Base-by-base conservation (phyloP, 2,329 filamentous ascomycete genomes). In the Calycina herbarum region DNA sequence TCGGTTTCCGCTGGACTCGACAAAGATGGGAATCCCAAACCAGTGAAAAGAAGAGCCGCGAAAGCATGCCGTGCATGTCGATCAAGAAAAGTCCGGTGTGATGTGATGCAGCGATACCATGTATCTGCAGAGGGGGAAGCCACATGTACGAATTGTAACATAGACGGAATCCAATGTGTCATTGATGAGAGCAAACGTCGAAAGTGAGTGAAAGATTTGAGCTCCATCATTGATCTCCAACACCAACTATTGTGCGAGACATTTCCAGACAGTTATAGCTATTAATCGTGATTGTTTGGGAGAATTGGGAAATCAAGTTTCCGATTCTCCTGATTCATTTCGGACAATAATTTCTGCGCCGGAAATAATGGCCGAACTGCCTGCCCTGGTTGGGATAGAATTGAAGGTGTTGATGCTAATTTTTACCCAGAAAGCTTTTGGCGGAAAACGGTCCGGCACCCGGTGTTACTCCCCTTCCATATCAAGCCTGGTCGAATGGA, bases 31-130 rank as follows among this genome's bases (percentile, higher is more conserved):
- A 54, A 54, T 54, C 48, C 48, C 0, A 73, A 72, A 40, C 70
- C 70, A 1, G 70, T 75, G 56, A 97, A 97, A 80, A 86, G 93
- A 74, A 86, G 94, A 75, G 93, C 94, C n/a, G 93, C 93, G 10
- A 91, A 94, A 72, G 94, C 94, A 20, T 97, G 94, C 77, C 92
- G 93, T 68, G 93, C 90, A 73, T 97, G 94, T 79, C 86, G 94
- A 73, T 89, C 91, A 65, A 88, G 94, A 75, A 97, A 97, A 78
- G 94, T 97, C 54, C 87, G 94, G 65, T 97, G 94, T 81, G 94
- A 97, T 80, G 93, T 97, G 64, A 93, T 95, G 66, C 93, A 96
- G 78, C 90, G 69, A n/a, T 73, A 73, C 54, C 72, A 74, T 51
- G 61, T 72, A 40, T 70, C 67, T 11, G 67, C 70, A 5, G 69